Evolutionary conservation across 1,284 basidiomycete species (phyloP), one percentile per base, ranked within the genome.

Genomic region (Tylopilus orsonianus): DNA sequence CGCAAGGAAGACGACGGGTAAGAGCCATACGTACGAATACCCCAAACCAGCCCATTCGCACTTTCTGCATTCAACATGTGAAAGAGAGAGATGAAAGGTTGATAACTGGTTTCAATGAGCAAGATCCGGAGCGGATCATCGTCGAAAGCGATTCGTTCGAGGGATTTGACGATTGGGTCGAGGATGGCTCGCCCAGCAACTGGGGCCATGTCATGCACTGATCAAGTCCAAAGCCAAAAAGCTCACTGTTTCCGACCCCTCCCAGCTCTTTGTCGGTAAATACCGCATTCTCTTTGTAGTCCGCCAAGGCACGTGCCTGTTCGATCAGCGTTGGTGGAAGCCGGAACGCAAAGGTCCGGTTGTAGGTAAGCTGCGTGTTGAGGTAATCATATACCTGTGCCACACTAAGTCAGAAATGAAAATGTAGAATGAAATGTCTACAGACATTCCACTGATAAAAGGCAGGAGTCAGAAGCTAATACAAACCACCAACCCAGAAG

Each of bases 11-110:
- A 41, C 3, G 3, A 13, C 26, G 19, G 19, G 5, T 14, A 32
- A 2, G 16, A 27, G 16, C 3, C n/a, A 18, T 29, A 78, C 79
- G 58, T 55, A 85, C 85, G 85, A 55, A 90, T 81, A 14, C 79
- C 86, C 43, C 67, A 65, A 45, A 84, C 64, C 50, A 81, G 73
- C 4, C 83, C 82, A 54, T 79, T 68, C 16, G 72, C 66, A 37
- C 75, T 67, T 41, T 71, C 59, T 48, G 81, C 71, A 27, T 81
- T 80, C 29, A 87, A 80, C 72, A 90, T 82, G 62, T 84, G 80
- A 77, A 92, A 86, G 59, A 93, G 76, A 18, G 88, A 90, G 58
- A 93, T 81, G 77, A 93, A 89, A 9, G 91, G 86, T 67, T 93
- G 90, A 74, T 93, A 93, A 52, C 87, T 87, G 14, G 83, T 84